Base-by-base conservation (phyloP, 2,329 filamentous ascomycete genomes). In the Teratosphaeria pseudoeucalypti region DNA sequence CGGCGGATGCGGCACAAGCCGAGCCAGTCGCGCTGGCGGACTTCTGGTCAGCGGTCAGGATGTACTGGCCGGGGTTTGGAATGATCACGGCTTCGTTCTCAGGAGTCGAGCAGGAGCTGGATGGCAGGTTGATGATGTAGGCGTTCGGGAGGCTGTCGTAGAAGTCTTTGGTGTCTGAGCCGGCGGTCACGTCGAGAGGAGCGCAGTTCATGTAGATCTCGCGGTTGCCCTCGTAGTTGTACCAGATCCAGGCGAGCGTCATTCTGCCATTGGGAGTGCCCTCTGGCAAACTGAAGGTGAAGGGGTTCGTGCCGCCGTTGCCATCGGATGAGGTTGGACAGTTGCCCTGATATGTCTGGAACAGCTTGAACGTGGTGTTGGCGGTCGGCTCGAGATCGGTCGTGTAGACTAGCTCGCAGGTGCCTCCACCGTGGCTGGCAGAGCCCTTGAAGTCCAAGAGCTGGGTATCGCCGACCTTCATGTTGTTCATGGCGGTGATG, bases 141-240 rank as follows among this genome's bases (percentile, higher is more conserved):
- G 90, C 84, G 62, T 86, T 77, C 0, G 88, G 89, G 27, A 92
- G 85, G 0, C 77, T 75, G 58, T 84, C 69, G 62, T 83, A 82
- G 65, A 81, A 81, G 6, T 76, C 71, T 57, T 82, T 65, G 39
- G 60, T 65, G 54, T 69, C 67, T 49, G 74, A 72, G 23, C 75
- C 74, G 1, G 72, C 75, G 0, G 82, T 83, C 26, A 96, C 78
- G 0, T 76, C 81, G 58, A 95, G 75, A 0, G 89, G 84, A 0
- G 88, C 90, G 66, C 94, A 97, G 80, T 96, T 94, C 90, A 95
- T 95, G 81, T 97, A 97, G 82, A 96, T 89, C 72, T 97, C 92
- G 1, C 91, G 85, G 76, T 95, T 92, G 4, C 92, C 92, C 4
- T 95, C 73, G 62, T 86, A 84, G 71, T 96, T 96, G 77, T 92